phyloP scores from a whole-genome alignment of 2,329 filamentous ascomycete genomes.

The Calycina marina region DNA sequence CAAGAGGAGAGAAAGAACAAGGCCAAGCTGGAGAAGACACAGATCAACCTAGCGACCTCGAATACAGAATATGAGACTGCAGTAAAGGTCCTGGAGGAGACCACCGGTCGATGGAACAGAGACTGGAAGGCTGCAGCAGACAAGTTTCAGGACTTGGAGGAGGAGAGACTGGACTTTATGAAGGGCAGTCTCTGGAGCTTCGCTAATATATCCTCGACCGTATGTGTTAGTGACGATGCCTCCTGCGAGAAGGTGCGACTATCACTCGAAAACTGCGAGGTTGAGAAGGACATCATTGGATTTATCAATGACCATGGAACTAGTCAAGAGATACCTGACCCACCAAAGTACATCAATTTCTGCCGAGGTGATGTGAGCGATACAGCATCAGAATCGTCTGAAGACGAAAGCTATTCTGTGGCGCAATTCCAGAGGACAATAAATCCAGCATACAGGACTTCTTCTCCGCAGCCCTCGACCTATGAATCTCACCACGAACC shows the following conservation, averaged over 20 bases:
- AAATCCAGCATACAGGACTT: conserved; percentile 90
- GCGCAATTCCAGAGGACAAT: conserved; percentile 92
- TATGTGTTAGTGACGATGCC: conserved; percentile 92
- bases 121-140: conserved; percentile 97
- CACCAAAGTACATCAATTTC: conserved; percentile 98
- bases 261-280: conserved; percentile 87
- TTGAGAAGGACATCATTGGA: conserved; percentile 79
- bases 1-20: conserved; percentile 99
- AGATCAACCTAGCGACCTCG: conserved; percentile 81
- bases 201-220: conserved; percentile 91
- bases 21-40: conserved; percentile 95
- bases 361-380: conserved; percentile 78
- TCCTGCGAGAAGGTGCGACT: conserved; percentile 94
- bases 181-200: conserved; percentile 98
- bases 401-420: conserved; percentile 83
- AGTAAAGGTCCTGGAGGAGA: conserved; percentile 87
- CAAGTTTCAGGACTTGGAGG: conserved; percentile 98
- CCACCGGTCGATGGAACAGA: conserved; percentile 87
- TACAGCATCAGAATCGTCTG: conserved; percentile 65
- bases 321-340: conserved; percentile 92
- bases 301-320: conserved; percentile 88
- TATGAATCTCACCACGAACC: conserved; percentile 89
- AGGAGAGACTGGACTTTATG: conserved; percentile 90
- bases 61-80: conserved; percentile 90
- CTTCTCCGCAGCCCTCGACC: conserved; percentile 85